Base-by-base conservation (phyloP, 331 rosid genomes). In the Dryas integrifolia region DNA sequence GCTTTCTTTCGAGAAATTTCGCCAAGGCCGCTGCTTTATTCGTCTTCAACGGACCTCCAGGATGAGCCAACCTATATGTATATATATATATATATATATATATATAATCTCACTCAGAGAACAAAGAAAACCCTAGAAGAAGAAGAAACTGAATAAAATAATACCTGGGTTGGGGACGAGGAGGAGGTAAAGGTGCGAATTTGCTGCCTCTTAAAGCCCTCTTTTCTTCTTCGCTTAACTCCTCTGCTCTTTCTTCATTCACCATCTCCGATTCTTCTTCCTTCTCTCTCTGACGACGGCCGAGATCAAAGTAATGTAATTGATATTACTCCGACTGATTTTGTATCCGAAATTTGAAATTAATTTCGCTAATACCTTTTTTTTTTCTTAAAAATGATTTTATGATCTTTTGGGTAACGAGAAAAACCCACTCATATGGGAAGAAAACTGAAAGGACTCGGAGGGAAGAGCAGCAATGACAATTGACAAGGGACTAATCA, bases 1-100 rank as follows among this genome's bases (percentile, higher is more conserved):
- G 81, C 63, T 94, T 91, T 67, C 97, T 80, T 64, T 89, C 86
- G 2, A 94, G 86, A 85, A 94, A 94, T 79, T 94, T 94, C 0
- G 97, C 97, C 73, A 91, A 77, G 2, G 98, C 98, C 47, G 92
- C 97, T 6, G 98, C 98, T 72, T 94, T 91, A 65, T 94, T 94
- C 58, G 98, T 91, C 40, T 84, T 82, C 87, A 94, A 73, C 1
- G 97, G 96, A 69, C 98, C 97, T 46, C 97, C 98, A 0, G 96
- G 98, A 77, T 94, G 98, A 69, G 98, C 92, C 88, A 94, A 80
- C 79, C 98, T 91, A 67, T n/a, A 67, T 8, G 76, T 58, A 52
- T 5, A 72, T 9, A 46, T 9, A 35, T 35, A 13, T 4, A 49
- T 15, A n/a, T 58, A 52, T 5, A 72, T 9, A 46, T 9, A 16